Conservation (phyloP, 108 stramenopile species). For the Aurantiochytrium sp. region DNA sequence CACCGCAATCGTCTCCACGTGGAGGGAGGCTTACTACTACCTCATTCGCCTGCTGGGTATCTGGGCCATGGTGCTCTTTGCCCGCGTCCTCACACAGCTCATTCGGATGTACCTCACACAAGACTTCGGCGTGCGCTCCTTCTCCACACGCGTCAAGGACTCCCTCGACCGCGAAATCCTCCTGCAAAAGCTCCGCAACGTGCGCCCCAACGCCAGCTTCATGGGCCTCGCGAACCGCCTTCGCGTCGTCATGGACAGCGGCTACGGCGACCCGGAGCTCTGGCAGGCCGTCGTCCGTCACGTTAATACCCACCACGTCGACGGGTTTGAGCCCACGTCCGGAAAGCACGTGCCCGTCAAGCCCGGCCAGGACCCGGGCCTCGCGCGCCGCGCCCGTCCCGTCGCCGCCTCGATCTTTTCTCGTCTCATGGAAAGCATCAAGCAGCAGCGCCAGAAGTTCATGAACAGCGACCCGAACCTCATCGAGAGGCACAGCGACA, state of each 20-base stretch:
- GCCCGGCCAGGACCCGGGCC: background rate
- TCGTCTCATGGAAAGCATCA: background rate
- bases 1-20: background rate
- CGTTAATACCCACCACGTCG: background rate
- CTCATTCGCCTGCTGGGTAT: background rate
- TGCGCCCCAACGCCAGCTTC: background rate
- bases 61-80: background rate
- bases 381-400: background rate
- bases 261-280: background rate
- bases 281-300: constrained; percentile 16
- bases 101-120: background rate
- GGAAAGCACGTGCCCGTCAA: background rate
- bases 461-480: background rate
- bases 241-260: background rate
- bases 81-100: background rate
- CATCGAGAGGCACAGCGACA: background rate
- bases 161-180: background rate
- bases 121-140: constrained; percentile 1
- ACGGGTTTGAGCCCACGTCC: background rate
- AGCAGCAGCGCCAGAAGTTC: background rate
- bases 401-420: background rate
- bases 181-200: background rate
- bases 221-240: background rate
- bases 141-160: background rate
- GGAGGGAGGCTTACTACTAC: background rate